These are phyloP conservation scores for Schizothecium vesticola DNA, from an alignment of 495 filamentous ascomycete species.

Conservation along the genomic window DNA sequence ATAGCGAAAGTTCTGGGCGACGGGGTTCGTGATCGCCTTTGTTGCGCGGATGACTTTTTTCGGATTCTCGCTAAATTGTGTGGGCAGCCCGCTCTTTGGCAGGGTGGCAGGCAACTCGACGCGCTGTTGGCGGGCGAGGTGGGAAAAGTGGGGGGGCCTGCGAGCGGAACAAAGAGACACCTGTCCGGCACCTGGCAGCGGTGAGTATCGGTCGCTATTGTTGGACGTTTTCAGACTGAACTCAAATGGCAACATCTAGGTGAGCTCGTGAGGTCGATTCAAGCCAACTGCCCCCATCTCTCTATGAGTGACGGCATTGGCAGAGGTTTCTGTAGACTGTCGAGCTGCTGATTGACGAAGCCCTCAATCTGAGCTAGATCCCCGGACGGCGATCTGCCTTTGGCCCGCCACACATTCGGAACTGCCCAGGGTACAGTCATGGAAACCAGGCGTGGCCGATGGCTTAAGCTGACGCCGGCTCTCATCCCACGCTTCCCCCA, in stretches of 20 bases:
- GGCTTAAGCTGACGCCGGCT: constrained; percentile 18
- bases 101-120: background rate
- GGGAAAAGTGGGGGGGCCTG: background rate
- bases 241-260: background rate
- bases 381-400: background rate
- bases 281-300: background rate
- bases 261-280: background rate
- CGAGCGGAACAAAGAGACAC: background rate
- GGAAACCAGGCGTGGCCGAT: constrained; percentile 11
- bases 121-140: background rate
- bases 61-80: constrained; percentile 31
- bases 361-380: background rate
- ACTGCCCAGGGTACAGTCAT: constrained; percentile 13
- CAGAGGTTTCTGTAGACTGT: background rate
- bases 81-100: constrained; percentile 19
- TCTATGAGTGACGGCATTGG: background rate
- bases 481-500: constrained; percentile 37
- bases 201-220: background rate
- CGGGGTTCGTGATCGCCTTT: constrained; percentile 17
- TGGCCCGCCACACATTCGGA: background rate
- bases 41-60: constrained; percentile 14
- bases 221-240: background rate
- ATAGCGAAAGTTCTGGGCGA: background rate
- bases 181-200: background rate
- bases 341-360: background rate